Evolutionary conservation across 2,329 filamentous ascomycete species (phyloP), one percentile per base, ranked within the genome.

Genomic region (Metarhizium rileyi): DNA sequence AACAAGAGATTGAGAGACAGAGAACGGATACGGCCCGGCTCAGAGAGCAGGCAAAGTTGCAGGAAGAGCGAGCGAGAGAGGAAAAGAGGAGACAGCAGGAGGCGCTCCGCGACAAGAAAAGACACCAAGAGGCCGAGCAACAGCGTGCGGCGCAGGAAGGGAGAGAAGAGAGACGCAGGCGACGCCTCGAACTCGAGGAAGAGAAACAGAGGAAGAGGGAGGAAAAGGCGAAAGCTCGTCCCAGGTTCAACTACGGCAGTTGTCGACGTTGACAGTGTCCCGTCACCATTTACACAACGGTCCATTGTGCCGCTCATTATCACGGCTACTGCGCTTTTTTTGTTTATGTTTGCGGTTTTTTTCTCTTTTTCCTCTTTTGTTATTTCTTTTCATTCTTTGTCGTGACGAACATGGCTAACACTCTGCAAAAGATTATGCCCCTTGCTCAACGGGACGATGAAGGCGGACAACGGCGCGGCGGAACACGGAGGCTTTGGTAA

Each of bases 381-480:
- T 30, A 30, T 12, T 7, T 12, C 28, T 45, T 25, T 22, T 25
- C n/a, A n/a, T 38, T 41, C 38, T 12, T 16, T 1, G 3, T 25
- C 18, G 9, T 16, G 10, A 16, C n/a, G 9, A 10, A 18, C 26
- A 23, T 46, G 41, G 52, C 59, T 61, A 55, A 59, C 57, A 10
- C n/a, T 35, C 2, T 5, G 50, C 41, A 63, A 75, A 76, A 89
- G 84, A 66, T 78, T 90, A 60, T 94, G 88, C 65, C 88, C 88
- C 44, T 74, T 93, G 65, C 83, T 94, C 54, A 94, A 94, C 63
- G 88, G 89, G 47, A 87, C 86, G 28, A 86, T 86, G 72, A 84
- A 86, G 56, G 69, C 72, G 36, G 76, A 78, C 57, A 76, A 76
- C 54, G 70, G 71, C 50, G 68, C 70, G n/a, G 70, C 70, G 35